Evolutionary conservation across 202 grass and related monocot species (phyloP), one percentile per base, ranked within the genome.

Genomic region (Panicum virgatum): DNA sequence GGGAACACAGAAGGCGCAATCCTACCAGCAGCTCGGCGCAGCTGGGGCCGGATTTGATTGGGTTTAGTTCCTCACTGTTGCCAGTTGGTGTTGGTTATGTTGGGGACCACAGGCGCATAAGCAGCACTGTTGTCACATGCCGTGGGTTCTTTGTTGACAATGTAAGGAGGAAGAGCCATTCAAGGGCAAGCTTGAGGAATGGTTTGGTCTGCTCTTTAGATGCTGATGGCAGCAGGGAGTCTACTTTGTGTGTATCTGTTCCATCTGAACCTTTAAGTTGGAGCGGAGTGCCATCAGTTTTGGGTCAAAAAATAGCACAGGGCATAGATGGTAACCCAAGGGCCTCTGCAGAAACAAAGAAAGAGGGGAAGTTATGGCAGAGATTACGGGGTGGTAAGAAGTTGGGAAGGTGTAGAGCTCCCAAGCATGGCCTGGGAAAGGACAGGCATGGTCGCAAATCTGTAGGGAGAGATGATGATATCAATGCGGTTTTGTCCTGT

Each of bases 41-140:
- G 4, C 52, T 25, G 58, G 96, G 86, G 12, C 57, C 67, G 10
- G 90, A 91, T 93, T 85, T 90, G 42, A 54, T 76, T 61, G 80
- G 88, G 26, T 88, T 91, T 61, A 66, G 77, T 76, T 81, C 73
- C 16, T 75, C 45, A 32, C 50, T 83, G 52, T 42, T 89, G 47
- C 73, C 83, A 45, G 48, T 83, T 34, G 30, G 72, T 45, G 42
- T 75, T 30, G 74, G 85, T 40, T 79, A 45, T 46, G 75, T 45
- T 0, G 54, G 52, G 32, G 67, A 83, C n/a, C 73, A 79, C 72
- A 65, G 87, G 42, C 84, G 83, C 7, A 3, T 22, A 13, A 23
- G 50, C 13, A n/a, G 14, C 2, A 13, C 36, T 15, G 22, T 12
- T 67, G 10, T 78, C 10, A 13, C 51, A 54, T 60, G 51, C 64